Evolutionary conservation across 805 yeast genomes (phyloP), one percentile per base, ranked within the genome.

Genomic region (Metschnikowia amazonensis): DNA sequence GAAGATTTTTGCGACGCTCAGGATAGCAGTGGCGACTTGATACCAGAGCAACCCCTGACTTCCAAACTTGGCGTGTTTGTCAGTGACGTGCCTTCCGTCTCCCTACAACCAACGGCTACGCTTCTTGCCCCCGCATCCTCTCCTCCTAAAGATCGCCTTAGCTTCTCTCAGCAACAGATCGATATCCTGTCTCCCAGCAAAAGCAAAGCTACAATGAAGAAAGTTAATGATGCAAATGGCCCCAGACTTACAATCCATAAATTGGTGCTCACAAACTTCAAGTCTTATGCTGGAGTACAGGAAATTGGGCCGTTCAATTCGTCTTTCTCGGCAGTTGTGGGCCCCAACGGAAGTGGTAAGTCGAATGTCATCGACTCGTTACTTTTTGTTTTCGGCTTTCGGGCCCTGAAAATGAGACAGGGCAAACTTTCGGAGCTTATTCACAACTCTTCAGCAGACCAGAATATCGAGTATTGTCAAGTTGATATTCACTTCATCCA

Each of bases 341-440:
- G 99, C 0, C 99, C 99, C 4, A 94, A 94, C 63, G 99, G 99
- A 7, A 86, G 96, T 10, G 99, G 99, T 2, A 94, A 94, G 66
- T 90, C 98, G 13, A 94, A 95, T 60, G 97, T 94, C 52, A 94
- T 94, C 63, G 99, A 95, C 63, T 89, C 97, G 4, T 81, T 94
- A 75, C 76, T 95, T 28, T 94, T 94, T 64, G 99, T 95, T 1
- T 94, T 94, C 70, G 99, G 99, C 0, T 94, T 94, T 67, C 74
- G 98, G 47, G 98, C 99, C 0, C 81, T 82, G 61, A 94, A 95
- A 63, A 89, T 94, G 97, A 82, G 99, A 60, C 99, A 94, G 56
- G 86, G 92, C 1, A 92, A 89, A 60, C 66, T 94, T n/a, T 82
- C 94, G 1, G 97, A 90, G 47, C 74, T 94, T 59, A 94, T 94